Evolutionary conservation across 1,284 basidiomycete genomes (phyloP), one percentile per base, ranked within the genome.

Genomic region (Coriolopsis trogii): DNA sequence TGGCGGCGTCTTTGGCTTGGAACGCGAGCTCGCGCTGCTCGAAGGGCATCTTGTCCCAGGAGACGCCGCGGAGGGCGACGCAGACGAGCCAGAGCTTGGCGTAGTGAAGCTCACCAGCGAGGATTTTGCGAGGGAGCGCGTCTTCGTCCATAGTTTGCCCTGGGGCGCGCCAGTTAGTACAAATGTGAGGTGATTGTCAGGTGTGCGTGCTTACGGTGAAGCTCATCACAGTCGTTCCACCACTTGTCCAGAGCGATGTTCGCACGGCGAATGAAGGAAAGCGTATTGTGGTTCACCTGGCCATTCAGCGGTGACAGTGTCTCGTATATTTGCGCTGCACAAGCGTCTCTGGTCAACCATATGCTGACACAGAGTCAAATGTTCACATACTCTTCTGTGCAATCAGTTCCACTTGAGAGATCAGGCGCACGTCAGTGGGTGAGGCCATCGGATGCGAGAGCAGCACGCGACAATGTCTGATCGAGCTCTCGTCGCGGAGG

Each of bases 81-180:
- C 94, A 96, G 25, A 94, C 89, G 28, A 95, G 83, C 93, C 94
- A 97, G 5, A 97, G 76, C 68, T 96, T 93, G 24, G 93, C 91
- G 65, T 95, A 93, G 63, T 94, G 87, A 52, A 95, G 75, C 64
- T 97, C 94, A 7, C 90, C 89, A 2, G 86, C 85, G 28, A 96
- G 81, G 38, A 95, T 85, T 69, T 92, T 93, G 46, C 92, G 85
- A 36, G 94, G 78, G 12, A 96, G 75, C 5, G 88, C 84, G 34
- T 93, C 88, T 60, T 93, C 91, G 52, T 91, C 89, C 80, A 93
- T 89, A 3, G 82, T 81, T 66, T 87, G 82, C 28, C 82, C 89
- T 91, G 58, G 18, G 44, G 7, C 15, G n/a, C n/a, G 12, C 7
- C 5, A 50, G 16, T 51, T 28, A 58, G 38, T 5, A 49, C 15